Base-by-base conservation (phyloP, 2,329 filamentous ascomycete genomes). In the Fusarium sp. region DNA sequence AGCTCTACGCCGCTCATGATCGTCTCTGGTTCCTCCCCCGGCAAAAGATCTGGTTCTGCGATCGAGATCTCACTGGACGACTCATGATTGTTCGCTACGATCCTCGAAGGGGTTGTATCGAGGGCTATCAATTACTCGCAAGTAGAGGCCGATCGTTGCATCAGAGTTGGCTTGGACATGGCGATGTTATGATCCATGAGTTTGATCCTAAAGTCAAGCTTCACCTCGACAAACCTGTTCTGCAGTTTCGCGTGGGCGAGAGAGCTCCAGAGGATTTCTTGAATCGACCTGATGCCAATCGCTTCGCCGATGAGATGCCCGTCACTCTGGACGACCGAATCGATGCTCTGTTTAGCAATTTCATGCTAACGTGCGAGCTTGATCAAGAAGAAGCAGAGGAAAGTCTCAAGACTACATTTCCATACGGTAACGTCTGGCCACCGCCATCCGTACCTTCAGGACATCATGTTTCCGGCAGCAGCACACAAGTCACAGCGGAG, bases 31-130 rank as follows among this genome's bases (percentile, higher is more conserved):
- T 97, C 74, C 83, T 98, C 2, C 85, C 92, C 0, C 89, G 87
- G 52, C 84, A 92, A 76, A 94, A 92, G 78, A 83, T 98, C 68
- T 98, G 94, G 94, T 95, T 97, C 75, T 88, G 89, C 62, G 93
- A 97, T 78, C 85, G 84, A 4, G 86, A 90, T 29, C 85, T 93
- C 47, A 90, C 87, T 3, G 94, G 94, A 1, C 92, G 91, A 76
- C 79, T 97, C 41, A 85, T 97, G 26, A 75, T 97, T 38, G 85
- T 87, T n/a, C 89, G 92, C 15, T 98, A 94, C 75, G 89, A 97
- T 76, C 86, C 89, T 44, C 81, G 87, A 6, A 84, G 88, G 42
- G 92, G 91, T 18, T 90, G 89, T 71, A 97, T 98, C 57, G 92
- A 96, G 79, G 93, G 89, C 5, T 93, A 94, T 76, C 87, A 91